Conservation (phyloP, 2,329 filamentous ascomycete genomes). For the Aspergillus phoenicis region DNA sequence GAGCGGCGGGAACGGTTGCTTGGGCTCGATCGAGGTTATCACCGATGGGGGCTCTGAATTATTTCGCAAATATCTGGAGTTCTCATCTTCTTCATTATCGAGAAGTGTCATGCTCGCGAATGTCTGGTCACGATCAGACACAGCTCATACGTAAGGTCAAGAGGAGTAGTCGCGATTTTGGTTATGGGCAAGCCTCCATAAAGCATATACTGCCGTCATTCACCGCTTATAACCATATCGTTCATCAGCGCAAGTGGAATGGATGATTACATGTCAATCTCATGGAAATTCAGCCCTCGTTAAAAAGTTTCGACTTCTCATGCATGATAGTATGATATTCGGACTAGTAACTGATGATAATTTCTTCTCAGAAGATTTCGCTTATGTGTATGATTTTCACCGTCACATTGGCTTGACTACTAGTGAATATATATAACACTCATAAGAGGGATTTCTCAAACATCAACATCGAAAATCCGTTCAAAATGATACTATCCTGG, state of each 20-base stretch:
- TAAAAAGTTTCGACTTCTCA: too few relatives aligned
- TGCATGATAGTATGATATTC: too few relatives aligned
- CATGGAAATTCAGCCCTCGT: too few relatives aligned
- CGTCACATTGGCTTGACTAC: too few relatives aligned
- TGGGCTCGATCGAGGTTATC: conserved; percentile 29
- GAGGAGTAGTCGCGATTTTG: not conserved
- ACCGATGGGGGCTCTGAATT: conserved; percentile 11
- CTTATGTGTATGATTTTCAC: too few relatives aligned
- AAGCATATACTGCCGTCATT: not conserved
- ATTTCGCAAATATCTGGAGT: conserved; percentile 8
- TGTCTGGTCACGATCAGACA: not conserved
- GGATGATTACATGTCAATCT: not conserved
- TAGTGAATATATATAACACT: too few relatives aligned
- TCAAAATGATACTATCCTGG: too few relatives aligned
- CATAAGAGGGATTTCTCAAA: too few relatives aligned
- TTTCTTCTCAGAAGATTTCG: too few relatives aligned
- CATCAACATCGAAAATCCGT: too few relatives aligned
- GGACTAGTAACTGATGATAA: too few relatives aligned
- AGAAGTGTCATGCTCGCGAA: conserved; percentile 18
- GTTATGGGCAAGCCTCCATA: not conserved
- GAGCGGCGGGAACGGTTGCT: conserved; percentile 39
- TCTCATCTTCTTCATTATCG: conserved; percentile 7
- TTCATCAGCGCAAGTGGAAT: not conserved
- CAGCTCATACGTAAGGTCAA: not conserved
- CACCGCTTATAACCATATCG: not conserved